These are phyloP conservation scores for Neocatenulostroma microsporum DNA, from an alignment of 2,329 filamentous ascomycete genomes.

Conservation along the genomic window DNA sequence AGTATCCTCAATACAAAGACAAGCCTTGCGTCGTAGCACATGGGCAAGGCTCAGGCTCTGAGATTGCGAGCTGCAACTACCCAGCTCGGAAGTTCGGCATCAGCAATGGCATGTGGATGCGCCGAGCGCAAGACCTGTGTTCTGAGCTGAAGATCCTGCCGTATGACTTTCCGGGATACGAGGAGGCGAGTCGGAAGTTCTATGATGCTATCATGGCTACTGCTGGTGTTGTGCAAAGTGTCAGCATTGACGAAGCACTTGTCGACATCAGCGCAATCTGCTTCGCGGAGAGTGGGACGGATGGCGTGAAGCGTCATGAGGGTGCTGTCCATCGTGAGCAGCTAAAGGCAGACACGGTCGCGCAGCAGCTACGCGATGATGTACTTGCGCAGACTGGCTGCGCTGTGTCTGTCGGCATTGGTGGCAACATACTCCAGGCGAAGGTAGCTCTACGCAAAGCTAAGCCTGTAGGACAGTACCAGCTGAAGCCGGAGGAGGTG, in stretches of 20 bases:
- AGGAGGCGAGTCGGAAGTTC: constrained; percentile 80
- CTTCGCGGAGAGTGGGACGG: constrained; percentile 55
- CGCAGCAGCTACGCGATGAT: constrained; percentile 55
- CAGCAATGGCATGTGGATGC: constrained; percentile 99
- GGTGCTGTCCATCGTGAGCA: constrained; percentile 70
- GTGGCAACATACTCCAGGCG: constrained; percentile 80
- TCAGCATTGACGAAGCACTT: constrained; percentile 92
- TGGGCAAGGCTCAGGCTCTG: constrained; percentile 72
- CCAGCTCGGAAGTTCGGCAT: constrained; percentile 76
- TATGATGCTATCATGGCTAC: constrained; percentile 75
- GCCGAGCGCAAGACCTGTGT: constrained; percentile 71
- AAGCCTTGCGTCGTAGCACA: constrained; percentile 88
- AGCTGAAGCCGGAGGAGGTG: constrained; percentile 74
- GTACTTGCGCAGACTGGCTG: constrained; percentile 73
- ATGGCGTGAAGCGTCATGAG: constrained; percentile 58
- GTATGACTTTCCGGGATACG: constrained; percentile 92
- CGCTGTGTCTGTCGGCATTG: constrained; percentile 86
- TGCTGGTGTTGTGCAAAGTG: constrained; percentile 82
- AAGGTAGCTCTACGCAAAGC: constrained; percentile 85
- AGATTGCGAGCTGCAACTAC: constrained; percentile 98
- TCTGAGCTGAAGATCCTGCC: constrained; percentile 82
- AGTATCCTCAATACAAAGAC: constrained; percentile 63
- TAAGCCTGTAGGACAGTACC: constrained; percentile 88
- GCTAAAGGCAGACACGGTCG: constrained; percentile 65
- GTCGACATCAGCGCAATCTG: constrained; percentile 72